phyloP scores from a whole-genome alignment of 1,284 basidiomycete genomes.

The Boletus semigastroideus region DNA sequence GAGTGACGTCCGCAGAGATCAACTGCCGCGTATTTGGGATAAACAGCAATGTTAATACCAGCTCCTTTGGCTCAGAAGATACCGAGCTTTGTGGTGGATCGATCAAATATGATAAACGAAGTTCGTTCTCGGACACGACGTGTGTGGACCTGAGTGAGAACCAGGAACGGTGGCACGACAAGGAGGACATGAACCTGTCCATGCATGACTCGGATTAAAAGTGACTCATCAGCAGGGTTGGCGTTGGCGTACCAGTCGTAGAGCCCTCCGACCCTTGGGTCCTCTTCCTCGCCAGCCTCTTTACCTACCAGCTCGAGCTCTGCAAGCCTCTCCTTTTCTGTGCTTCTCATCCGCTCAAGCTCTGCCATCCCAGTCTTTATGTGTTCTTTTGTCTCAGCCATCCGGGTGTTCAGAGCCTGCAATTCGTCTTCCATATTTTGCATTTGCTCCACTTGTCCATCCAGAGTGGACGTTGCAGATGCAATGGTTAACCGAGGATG shows the following conservation, averaged over 20 bases:
- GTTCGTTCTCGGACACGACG: conserved; percentile 68
- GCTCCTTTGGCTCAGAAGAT: conserved; percentile 23
- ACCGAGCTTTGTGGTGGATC: conserved; percentile 23
- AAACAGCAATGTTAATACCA: conserved; percentile 62
- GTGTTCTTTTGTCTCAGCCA: conserved; percentile 55
- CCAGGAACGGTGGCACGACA: conserved; percentile 62
- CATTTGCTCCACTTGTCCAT: conserved; percentile 71
- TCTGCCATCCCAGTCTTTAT: conserved; percentile 59
- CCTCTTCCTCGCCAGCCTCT: conserved; percentile 63
- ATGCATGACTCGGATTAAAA: neutral
- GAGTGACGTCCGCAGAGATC: conserved; percentile 52
- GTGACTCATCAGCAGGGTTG: neutral
- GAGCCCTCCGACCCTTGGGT: conserved; percentile 57
- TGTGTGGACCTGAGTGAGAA: conserved; percentile 60
- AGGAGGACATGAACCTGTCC: conserved; percentile 66
- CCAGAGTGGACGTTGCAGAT: conserved; percentile 68
- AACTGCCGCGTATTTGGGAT: conserved; percentile 64
- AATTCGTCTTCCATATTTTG: conserved; percentile 65
- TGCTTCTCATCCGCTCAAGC: conserved; percentile 60
- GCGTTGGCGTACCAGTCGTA: conserved; percentile 63
- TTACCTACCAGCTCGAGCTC: conserved; percentile 66
- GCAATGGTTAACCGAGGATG: conserved; percentile 73
- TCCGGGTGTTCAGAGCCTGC: conserved; percentile 40
- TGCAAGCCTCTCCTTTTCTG: conserved; percentile 74
- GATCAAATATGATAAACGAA: conserved; percentile 65